These are phyloP conservation scores for Solanum pimpinellifolium DNA, from an alignment of 257 asterid species.

Conservation along the genomic window DNA sequence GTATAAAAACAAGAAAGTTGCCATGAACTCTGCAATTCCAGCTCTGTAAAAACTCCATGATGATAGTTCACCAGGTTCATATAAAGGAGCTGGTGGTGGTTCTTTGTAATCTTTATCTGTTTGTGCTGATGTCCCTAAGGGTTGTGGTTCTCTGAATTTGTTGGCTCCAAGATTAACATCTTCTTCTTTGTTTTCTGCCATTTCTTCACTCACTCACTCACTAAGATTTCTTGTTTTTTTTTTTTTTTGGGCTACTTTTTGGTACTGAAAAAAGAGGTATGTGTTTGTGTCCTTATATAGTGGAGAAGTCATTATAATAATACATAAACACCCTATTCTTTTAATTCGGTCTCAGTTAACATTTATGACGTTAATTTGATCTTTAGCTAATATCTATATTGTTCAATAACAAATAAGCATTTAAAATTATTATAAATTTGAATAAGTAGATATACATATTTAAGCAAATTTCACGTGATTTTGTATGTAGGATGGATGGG, in stretches of 20 bases:
- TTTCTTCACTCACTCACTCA: background rate
- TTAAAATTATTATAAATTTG: too few species aligned
- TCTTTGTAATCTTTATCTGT: conserved; percentile 36
- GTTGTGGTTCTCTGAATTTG: conserved; percentile 32
- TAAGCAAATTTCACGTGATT: background rate
- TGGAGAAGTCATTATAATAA: background rate
- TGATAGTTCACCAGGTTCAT: conserved; percentile 38
- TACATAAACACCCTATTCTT: background rate
- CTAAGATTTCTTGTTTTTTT: background rate
- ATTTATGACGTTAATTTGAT: too few species aligned
- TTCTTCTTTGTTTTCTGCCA: conserved; percentile 42
- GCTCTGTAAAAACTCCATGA: conserved; percentile 50
- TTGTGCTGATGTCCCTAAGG: conserved; percentile 41
- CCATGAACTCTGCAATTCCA: conserved; percentile 43
- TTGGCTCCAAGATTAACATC: conserved; percentile 44
- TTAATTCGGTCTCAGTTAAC: fast-evolving
- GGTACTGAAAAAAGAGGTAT: background rate
- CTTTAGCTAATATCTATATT: background rate
- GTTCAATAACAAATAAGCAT: background rate
- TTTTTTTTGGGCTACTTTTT: background rate
- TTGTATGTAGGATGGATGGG: too few species aligned
- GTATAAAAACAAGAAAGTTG: conserved; percentile 39
- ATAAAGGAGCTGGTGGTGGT: conserved; percentile 40
- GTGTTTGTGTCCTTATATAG: background rate
- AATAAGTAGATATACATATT: too few species aligned